These are phyloP conservation scores for Cicer arietinum DNA, from an alignment of 306 rosid genomes.

Conservation along the genomic window DNA sequence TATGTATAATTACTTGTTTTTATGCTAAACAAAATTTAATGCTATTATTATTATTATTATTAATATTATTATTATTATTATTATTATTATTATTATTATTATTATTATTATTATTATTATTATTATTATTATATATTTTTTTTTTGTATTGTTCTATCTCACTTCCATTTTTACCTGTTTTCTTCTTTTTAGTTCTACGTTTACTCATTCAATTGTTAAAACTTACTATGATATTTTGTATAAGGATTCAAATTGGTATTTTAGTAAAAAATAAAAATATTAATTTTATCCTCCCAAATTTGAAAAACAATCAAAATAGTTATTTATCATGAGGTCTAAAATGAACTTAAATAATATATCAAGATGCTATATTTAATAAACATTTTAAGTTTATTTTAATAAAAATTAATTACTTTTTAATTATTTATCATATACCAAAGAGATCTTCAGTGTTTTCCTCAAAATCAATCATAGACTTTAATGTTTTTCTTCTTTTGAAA, in stretches of 20 bases:
- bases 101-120: no score
- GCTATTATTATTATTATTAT: no score
- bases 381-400: not conserved
- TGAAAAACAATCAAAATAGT: not conserved
- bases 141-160: not conserved
- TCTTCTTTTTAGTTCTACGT: not conserved
- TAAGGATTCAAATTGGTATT: not conserved
- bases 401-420: not conserved
- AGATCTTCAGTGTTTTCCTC: not conserved
- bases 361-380: no score
- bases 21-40: no score
- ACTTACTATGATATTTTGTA: not conserved
- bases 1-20: no score
- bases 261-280: not conserved
- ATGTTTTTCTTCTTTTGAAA: not conserved
- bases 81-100: no score
- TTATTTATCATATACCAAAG: not conserved
- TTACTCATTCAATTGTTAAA: not conserved
- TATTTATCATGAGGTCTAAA: not conserved
- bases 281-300: slow-evolving; percentile 1
- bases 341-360: not conserved
- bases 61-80: no score
- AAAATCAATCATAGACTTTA: not conserved
- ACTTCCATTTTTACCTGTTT: not conserved
- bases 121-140: no score